phyloP scores from a whole-genome alignment of 225 moss, liverwort and hornwort species.

The Thuidium tamariscinum region DNA sequence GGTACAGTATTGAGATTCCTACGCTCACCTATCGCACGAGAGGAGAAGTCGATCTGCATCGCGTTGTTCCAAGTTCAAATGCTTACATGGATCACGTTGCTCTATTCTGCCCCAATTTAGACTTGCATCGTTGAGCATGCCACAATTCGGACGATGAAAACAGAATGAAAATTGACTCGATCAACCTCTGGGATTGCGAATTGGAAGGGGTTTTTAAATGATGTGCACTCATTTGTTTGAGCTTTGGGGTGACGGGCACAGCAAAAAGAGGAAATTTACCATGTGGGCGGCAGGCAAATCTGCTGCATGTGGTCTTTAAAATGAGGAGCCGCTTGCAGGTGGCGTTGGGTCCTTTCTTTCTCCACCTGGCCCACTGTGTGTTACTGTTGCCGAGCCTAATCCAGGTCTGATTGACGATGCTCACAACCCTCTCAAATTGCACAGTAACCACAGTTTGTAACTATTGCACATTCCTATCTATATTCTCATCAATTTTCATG shows the following conservation, averaged over 20 bases:
- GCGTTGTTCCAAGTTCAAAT: background rate
- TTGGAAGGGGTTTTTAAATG: background rate
- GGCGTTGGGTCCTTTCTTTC: background rate
- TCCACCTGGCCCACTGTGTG: too few species aligned
- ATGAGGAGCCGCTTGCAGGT: background rate
- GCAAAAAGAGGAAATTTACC: background rate
- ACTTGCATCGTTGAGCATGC: background rate
- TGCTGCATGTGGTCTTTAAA: background rate
- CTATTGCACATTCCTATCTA: too few species aligned
- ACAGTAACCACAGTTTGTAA: too few species aligned
- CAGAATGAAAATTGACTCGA: background rate
- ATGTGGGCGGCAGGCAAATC: background rate
- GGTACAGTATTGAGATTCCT: background rate
- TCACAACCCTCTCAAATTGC: too few species aligned
- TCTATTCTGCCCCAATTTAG: background rate
- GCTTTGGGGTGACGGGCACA: background rate
- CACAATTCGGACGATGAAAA: background rate
- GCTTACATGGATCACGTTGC: background rate
- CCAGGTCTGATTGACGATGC: too few species aligned
- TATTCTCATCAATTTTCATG: too few species aligned
- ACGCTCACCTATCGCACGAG: background rate
- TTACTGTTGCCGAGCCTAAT: too few species aligned
- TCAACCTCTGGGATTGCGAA: background rate
- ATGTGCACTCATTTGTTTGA: background rate
- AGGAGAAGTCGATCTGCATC: background rate